Conservation (phyloP, 306 rosid genomes). For the Vigna radiata region DNA sequence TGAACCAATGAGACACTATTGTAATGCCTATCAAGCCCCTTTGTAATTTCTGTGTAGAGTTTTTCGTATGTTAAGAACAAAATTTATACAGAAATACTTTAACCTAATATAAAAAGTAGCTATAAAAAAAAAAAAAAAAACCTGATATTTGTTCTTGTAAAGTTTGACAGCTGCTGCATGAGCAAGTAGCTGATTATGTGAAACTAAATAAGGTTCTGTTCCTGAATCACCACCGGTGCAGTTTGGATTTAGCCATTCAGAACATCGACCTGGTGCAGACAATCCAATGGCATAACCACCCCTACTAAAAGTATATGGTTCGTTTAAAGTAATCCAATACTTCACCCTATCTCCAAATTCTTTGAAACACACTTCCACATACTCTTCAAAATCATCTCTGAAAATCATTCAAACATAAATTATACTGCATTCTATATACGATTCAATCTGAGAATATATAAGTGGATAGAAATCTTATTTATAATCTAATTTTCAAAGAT, state of each 20-base stretch:
- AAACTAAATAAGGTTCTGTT: conserved; percentile 63
- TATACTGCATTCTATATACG: too few relatives aligned
- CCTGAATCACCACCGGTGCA: conserved; percentile 64
- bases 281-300: conserved; percentile 43
- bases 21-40: conserved; percentile 70
- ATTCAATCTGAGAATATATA: too few relatives aligned
- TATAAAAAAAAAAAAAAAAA: background rate
- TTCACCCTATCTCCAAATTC: conserved; percentile 71
- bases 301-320: conserved; percentile 44
- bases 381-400: conserved; percentile 59
- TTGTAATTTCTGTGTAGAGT: conserved; percentile 48
- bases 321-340: conserved; percentile 72
- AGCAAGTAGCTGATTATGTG: conserved; percentile 65
- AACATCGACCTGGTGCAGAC: conserved; percentile 62
- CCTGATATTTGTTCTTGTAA: conserved; percentile 57
- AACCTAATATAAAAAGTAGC: too few relatives aligned
- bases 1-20: conserved; percentile 50
- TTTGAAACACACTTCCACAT: conserved; percentile 59
- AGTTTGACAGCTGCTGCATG: conserved; percentile 63
- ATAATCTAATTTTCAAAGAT: too few relatives aligned
- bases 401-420: background rate
- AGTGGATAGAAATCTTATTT: too few relatives aligned
- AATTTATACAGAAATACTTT: too few relatives aligned
- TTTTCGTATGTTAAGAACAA: background rate
- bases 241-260: conserved; percentile 46